These are phyloP conservation scores for Prunus campanulata DNA, from an alignment of 306 rosid species.

Conservation along the genomic window DNA sequence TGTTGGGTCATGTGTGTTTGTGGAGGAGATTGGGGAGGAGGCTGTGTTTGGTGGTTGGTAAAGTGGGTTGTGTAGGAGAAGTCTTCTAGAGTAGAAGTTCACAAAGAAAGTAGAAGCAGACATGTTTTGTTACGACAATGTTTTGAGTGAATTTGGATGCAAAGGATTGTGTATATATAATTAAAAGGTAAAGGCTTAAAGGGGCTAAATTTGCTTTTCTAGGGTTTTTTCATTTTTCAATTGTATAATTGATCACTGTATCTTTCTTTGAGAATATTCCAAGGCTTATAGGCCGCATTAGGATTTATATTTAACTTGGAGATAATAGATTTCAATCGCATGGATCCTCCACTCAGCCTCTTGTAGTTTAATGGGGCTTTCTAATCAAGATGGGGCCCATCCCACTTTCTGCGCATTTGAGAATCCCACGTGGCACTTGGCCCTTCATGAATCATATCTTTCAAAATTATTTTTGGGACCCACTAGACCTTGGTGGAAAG, in stretches of 20 bases:
- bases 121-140: constrained; percentile 33
- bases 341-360: constrained; percentile 55
- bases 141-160: constrained; percentile 21
- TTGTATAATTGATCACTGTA: not conserved
- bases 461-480: constrained; percentile 9
- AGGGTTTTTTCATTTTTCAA: not conserved
- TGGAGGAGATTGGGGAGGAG: constrained; percentile 31
- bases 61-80: constrained; percentile 48
- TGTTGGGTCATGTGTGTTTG: not conserved
- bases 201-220: constrained; percentile 10
- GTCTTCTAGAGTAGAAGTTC: constrained; percentile 57
- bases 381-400: constrained; percentile 41
- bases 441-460: constrained; percentile 9
- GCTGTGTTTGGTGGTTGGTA: constrained; percentile 31
- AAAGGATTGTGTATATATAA: constrained; percentile 27
- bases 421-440: constrained; percentile 27
- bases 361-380: constrained; percentile 40
- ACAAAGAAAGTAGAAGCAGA: constrained; percentile 38
- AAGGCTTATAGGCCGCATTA: not conserved
- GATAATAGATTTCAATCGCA: constrained; percentile 30
- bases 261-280: constrained; percentile 32
- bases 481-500: not conserved
- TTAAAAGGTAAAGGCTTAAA: not conserved
- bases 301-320: constrained; percentile 2
- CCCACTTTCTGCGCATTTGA: constrained; percentile 38